Base-by-base conservation (phyloP, 2,329 filamentous ascomycete species). In the Beauveria australis region DNA sequence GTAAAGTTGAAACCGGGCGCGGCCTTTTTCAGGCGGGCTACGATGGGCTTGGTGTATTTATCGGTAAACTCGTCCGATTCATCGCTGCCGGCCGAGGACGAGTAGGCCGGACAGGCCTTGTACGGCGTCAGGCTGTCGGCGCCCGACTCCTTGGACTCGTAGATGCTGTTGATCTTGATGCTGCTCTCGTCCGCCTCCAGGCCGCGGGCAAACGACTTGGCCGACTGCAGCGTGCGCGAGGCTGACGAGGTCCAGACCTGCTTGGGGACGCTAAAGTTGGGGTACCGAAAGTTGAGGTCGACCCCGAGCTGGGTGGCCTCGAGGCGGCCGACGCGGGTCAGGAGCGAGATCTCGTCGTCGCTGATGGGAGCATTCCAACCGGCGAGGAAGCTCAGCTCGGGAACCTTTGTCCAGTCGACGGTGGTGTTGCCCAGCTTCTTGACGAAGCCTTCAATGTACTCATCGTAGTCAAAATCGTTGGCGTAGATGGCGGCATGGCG, bases 101-200 rank as follows among this genome's bases (percentile, higher is more conserved):
- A 83, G 70, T 87, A 89, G 14, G 79, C 82, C 14, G 84, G 83
- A 65, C 86, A 89, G 44, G 79, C 79, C 68, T 83, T 81, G 72
- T 89, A 88, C 0, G 85, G 84, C 1, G 86, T 88, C 64, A 88
- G 71, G 52, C 73, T 78, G 67, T 88, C 76, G 9, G 85, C 85
- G 19, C 84, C 85, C 3, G 79, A 74, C 62, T 84, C 74, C 61
- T 81, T 68, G 22, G 78, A 79, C 69, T 88, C 84, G 63, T 79
- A 79, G 56, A 88, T 74, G 64, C 76, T 75, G 49, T 84, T 77
- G 8, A 85, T 75, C 52, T 81, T 73, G 62, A 85, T 85, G 55
- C 75, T 74, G 62, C 80, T 77, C 64, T 79, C 80, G 49, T 78
- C 78, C 4, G 73, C 71, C 64, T 84, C 80, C 10, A 85, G 73